phyloP scores from a whole-genome alignment of 148 eudicot genomes.

The Diospyros kaki region DNA sequence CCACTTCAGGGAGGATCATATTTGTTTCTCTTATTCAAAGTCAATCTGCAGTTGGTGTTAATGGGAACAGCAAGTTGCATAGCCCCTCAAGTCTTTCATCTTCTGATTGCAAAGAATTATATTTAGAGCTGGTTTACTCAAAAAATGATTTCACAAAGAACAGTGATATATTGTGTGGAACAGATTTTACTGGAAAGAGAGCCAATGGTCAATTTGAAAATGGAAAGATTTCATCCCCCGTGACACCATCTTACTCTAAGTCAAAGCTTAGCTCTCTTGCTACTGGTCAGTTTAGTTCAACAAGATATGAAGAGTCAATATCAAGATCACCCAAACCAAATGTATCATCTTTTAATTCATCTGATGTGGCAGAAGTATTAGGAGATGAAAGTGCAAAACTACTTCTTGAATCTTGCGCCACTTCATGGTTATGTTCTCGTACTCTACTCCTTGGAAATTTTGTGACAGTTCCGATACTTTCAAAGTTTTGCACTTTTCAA shows the following conservation, averaged over 20 bases:
- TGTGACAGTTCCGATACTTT: constrained; percentile 61
- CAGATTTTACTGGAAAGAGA: constrained; percentile 19
- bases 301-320: constrained; percentile 31
- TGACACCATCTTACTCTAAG: constrained; percentile 47
- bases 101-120: constrained; percentile 45
- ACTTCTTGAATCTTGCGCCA: constrained; percentile 53
- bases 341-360: constrained; percentile 25
- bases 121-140: constrained; percentile 40
- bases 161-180: constrained; percentile 23
- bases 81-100: constrained; percentile 24
- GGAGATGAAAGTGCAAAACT: constrained; percentile 52
- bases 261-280: constrained; percentile 50
- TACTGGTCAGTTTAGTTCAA: constrained; percentile 32
- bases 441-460: constrained; percentile 61
- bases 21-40: constrained; percentile 58
- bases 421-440: constrained; percentile 58
- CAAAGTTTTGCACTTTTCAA: constrained; percentile 53
- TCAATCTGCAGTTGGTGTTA: constrained; percentile 24
- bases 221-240: constrained; percentile 57
- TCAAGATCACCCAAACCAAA: constrained; percentile 21
- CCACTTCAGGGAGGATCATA: constrained; percentile 39
- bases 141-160: constrained; percentile 21
- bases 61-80: constrained; percentile 26
- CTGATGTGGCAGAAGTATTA: constrained; percentile 50
- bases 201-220: constrained; percentile 32